A percentile compares a stretch with the other conserved stretches of the same genome.
These are phyloP conservation scores for Polygonum maritimum DNA, from an alignment of 148 eudicot species.

Conservation along the genomic window DNA sequence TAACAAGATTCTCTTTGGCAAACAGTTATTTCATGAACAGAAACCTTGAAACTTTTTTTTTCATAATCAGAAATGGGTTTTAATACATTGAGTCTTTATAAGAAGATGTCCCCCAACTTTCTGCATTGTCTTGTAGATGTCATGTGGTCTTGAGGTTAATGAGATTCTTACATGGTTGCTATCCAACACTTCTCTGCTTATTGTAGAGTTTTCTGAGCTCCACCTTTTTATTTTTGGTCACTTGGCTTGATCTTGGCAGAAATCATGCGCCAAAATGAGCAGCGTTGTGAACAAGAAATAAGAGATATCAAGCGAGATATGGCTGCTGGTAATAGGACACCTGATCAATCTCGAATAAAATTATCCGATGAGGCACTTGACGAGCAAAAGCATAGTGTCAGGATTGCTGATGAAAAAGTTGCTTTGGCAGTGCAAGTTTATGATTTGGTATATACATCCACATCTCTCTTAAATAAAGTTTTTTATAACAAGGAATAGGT, in stretches of 20 bases:
- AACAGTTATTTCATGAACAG: not conserved
- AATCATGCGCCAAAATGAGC: conserved; percentile 73
- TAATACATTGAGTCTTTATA: not conserved
- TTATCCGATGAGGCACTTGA: conserved; percentile 92
- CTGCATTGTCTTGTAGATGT: not conserved
- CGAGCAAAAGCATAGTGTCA: conserved; percentile 88
- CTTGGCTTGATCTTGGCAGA: conserved; percentile 23
- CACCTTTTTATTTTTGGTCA: not conserved
- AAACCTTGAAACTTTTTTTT: not conserved
- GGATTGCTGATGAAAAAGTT: conserved; percentile 98
- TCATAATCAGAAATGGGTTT: not conserved
- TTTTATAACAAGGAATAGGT: not conserved
- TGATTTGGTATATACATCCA: conserved; percentile 54
- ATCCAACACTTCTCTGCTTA: not conserved
- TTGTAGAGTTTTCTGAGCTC: not conserved
- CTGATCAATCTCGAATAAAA: conserved; percentile 52
- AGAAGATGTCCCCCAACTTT: not conserved
- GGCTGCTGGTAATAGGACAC: conserved; percentile 43
- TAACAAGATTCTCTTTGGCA: not conserved
- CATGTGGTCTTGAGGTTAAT: not conserved
- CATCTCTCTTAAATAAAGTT: not conserved
- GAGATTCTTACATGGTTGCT: not conserved
- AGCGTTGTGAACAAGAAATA: conserved; percentile 72
- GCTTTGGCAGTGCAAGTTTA: conserved; percentile 86
- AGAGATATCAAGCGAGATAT: conserved; percentile 53